Percentiles rank a stretch among this genome's conserved stretches.
Evolutionary conservation across 1,139 yeast species (phyloP).

Genomic region (Scheffersomyces stambukii): DNA sequence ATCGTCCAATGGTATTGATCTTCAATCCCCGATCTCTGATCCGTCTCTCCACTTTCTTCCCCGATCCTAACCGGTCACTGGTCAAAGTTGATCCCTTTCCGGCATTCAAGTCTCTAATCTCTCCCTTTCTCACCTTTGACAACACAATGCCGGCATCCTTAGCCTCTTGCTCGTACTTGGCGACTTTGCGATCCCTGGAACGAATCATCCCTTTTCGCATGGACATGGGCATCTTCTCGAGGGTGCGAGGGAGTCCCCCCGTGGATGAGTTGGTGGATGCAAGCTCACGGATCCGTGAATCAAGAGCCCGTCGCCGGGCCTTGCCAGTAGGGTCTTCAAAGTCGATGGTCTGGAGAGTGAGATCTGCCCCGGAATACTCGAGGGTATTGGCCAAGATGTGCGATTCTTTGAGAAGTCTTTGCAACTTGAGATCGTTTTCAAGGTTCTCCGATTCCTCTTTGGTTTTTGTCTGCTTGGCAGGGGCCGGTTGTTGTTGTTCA

Average conservation of each 20-base stretch:
- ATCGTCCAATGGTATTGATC: constrained; percentile 66
- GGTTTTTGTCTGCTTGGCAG: constrained; percentile 16
- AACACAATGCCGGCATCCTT: constrained; percentile 83
- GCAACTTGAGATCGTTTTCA: constrained; percentile 78
- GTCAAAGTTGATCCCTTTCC: constrained; percentile 53
- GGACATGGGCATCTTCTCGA: constrained; percentile 84
- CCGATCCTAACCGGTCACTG: constrained; percentile 57
- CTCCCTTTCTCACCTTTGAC: constrained; percentile 60
- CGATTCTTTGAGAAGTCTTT: constrained; percentile 77
- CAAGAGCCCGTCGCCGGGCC: constrained; percentile 69
- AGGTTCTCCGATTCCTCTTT: constrained; percentile 50
- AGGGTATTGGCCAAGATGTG: constrained; percentile 65
- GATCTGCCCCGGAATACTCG: constrained; percentile 70
- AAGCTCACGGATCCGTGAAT: constrained; percentile 57
- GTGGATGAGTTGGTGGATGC: constrained; percentile 48
- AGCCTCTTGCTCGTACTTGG: constrained; percentile 70
- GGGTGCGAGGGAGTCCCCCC: constrained; percentile 35
- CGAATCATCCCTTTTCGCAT: constrained; percentile 80
- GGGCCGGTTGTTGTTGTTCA: constrained; percentile 19
- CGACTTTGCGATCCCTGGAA: constrained; percentile 48
- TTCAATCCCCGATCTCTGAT: constrained; percentile 75
- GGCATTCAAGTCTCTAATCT: constrained; percentile 51
- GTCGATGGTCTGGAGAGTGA: constrained; percentile 64
- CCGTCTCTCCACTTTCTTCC: constrained; percentile 25
- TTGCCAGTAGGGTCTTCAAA: constrained; percentile 75